phyloP scores from a whole-genome alignment of 169 alveolate species.

The Pseudocohnilembus persalinus region DNA sequence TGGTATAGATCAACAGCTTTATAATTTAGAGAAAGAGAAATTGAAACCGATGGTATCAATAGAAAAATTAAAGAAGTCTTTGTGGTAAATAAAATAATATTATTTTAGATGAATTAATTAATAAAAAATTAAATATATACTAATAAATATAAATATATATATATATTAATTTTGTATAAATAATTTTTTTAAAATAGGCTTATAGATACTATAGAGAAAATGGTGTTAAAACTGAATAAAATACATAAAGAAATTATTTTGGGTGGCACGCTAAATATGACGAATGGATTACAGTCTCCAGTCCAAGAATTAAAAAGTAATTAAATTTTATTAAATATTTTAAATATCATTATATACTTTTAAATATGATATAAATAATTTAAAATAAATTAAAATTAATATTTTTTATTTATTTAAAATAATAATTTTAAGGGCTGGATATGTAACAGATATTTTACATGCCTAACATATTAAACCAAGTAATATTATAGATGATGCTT shows the following conservation, averaged over 20 bases:
- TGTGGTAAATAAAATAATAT: background rate
- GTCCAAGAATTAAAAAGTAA: conserved; percentile 17
- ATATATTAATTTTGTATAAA: too few species aligned
- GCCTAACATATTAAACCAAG: too few species aligned
- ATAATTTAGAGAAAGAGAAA: conserved; percentile 1
- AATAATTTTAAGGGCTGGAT: background rate
- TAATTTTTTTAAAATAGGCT: background rate
- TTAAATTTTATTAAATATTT: too few species aligned
- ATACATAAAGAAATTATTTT: background rate
- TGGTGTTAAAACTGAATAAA: conserved; percentile 7
- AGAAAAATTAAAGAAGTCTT: background rate
- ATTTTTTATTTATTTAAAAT: too few species aligned
- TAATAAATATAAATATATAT: background rate
- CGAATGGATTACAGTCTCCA: conserved; percentile 10
- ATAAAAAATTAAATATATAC: background rate
- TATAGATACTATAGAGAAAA: conserved; percentile 12
- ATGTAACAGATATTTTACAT: background rate
- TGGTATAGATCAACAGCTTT: conserved; percentile 40
- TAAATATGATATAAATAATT: too few species aligned
- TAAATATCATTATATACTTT: too few species aligned
- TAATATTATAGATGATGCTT: background rate
- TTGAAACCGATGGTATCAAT: background rate
- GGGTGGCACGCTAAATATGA: conserved; percentile 8
- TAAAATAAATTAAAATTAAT: too few species aligned
- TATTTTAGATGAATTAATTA: background rate